These are phyloP conservation scores for Eucommia ulmoides DNA, from an alignment of 257 asterid genomes.

Conservation along the genomic window DNA sequence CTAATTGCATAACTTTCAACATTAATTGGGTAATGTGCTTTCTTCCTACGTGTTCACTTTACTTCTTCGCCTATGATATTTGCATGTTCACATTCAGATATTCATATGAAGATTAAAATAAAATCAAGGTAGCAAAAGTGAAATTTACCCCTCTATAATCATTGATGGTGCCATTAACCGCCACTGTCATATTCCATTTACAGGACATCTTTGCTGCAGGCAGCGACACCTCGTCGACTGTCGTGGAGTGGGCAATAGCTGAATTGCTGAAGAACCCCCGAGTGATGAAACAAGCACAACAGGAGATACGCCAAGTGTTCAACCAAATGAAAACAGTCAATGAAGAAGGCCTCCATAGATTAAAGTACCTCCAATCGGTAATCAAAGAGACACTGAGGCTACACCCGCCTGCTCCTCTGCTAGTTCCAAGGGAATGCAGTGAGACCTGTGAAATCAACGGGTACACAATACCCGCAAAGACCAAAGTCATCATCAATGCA, in stretches of 20 bases:
- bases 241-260: conserved; percentile 10
- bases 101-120: not conserved
- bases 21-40: conserved; percentile 4
- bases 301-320: conserved; percentile 13
- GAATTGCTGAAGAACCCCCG: conserved; percentile 11
- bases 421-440: conserved; percentile 12
- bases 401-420: conserved; percentile 6
- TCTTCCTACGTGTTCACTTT: not conserved
- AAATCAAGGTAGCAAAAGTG: no score
- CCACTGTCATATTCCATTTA: no score
- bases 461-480: conserved; percentile 4
- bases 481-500: conserved; percentile 5
- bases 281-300: conserved; percentile 12
- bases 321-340: conserved; percentile 2
- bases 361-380: conserved; percentile 7
- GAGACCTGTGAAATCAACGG: conserved; percentile 11
- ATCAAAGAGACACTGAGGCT: conserved; percentile 16
- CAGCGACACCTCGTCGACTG: conserved; percentile 12
- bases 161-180: no score
- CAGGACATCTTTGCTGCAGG: conserved; percentile 14
- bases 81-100: not conserved
- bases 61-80: not conserved
- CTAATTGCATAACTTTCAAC: not conserved
- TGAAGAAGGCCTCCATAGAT: not conserved
- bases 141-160: no score